phyloP scores from a whole-genome alignment of 176 grass and related monocot genomes.

The Pharus latifolius region DNA sequence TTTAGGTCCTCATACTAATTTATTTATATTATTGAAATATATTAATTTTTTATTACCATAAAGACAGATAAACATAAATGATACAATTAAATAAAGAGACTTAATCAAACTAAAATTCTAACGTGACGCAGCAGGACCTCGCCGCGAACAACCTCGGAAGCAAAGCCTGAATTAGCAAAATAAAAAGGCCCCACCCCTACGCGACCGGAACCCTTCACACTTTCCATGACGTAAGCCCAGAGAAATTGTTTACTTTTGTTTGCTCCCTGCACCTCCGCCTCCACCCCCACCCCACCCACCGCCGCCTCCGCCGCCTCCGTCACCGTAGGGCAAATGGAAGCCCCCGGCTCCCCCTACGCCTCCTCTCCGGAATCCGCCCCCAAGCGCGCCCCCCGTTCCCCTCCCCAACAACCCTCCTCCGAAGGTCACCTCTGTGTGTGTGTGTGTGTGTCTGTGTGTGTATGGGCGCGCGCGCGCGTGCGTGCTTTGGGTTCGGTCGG shows the following conservation, averaged over 20 bases:
- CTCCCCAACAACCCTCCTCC: conserved; percentile 34
- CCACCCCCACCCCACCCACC: not conserved
- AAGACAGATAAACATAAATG: too few relatives aligned
- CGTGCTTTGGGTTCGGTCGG: not conserved
- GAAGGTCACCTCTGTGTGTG: too few relatives aligned
- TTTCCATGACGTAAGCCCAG: conserved; percentile 32
- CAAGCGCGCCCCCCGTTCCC: conserved; percentile 51
- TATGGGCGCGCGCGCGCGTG: not conserved
- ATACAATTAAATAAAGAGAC: too few relatives aligned
- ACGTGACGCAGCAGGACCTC: too few relatives aligned
- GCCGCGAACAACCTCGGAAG: too few relatives aligned
- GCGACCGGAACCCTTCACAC: not conserved
- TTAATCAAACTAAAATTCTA: too few relatives aligned
- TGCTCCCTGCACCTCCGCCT: not conserved
- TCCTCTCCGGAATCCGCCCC: conserved; percentile 85
- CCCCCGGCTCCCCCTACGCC: conserved; percentile 69
- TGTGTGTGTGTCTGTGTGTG: too few relatives aligned
- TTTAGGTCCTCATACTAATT: too few relatives aligned
- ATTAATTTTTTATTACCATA: too few relatives aligned
- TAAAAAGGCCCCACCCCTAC: not conserved
- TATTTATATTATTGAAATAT: too few relatives aligned
- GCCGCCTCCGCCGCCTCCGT: not conserved
- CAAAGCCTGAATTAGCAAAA: too few relatives aligned
- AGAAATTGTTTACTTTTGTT: not conserved
- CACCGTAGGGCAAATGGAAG: conserved; percentile 45